Conservation (phyloP, 2,329 filamentous ascomycete species). For the Diaporthe caulivora region DNA sequence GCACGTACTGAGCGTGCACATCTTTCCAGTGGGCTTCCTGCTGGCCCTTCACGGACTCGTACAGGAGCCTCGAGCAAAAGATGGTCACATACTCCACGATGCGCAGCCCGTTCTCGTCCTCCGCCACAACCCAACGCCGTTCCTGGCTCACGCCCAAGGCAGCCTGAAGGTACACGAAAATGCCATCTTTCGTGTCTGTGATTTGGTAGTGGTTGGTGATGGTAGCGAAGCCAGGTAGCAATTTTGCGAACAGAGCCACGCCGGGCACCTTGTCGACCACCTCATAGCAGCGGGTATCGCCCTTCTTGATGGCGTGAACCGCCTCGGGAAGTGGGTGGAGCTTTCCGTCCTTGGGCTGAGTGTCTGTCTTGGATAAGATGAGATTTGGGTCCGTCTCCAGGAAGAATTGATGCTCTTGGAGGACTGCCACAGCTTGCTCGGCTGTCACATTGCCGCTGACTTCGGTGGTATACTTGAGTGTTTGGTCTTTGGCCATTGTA, state of each 20-base stretch:
- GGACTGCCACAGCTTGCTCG: constrained; percentile 13
- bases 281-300: constrained; percentile 21
- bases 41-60: constrained; percentile 25
- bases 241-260: constrained; percentile 23
- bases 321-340: constrained; percentile 7
- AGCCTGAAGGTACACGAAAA: constrained; percentile 21
- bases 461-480: constrained; percentile 8
- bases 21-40: constrained; percentile 31
- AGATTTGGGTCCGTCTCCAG: constrained; percentile 23
- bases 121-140: constrained; percentile 25
- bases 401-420: constrained; percentile 32
- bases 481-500: neutral
- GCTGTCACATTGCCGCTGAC: neutral
- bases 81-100: constrained; percentile 29
- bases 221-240: constrained; percentile 21
- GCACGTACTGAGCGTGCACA: constrained; percentile 23
- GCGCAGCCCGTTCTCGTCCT: constrained; percentile 2
- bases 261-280: constrained; percentile 12
- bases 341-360: constrained; percentile 24
- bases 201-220: constrained; percentile 32
- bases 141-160: constrained; percentile 27
- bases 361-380: constrained; percentile 21
- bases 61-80: constrained; percentile 26
- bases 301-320: constrained; percentile 7
- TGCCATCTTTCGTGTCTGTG: constrained; percentile 19